Evolutionary conservation across 176 grass and related monocot species (phyloP), one percentile per base, ranked within the genome.

Genomic region (Carex cristatella): DNA sequence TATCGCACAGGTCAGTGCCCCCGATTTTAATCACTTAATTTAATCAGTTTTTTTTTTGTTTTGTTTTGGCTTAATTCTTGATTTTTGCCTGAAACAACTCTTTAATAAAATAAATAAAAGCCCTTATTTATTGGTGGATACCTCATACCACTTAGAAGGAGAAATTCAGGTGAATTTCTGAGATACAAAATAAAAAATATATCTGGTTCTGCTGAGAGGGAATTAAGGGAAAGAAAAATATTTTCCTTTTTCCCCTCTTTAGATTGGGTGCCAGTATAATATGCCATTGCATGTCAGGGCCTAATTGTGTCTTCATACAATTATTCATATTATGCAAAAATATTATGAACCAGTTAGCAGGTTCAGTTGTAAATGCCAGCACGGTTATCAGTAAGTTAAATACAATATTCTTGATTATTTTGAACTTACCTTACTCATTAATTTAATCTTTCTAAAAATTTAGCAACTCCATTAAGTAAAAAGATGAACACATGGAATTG

Each of bases 1-100:
- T 92, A 65, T 75, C 81, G 4, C 90, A 92, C 81, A 89, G 87
- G 90, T 92, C 7, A 5, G 84, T 81, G 1, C 14, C 0, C 7
- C 12, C 78, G 69, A 16, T 59, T 2, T 82, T 60, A 14, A 4
- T 19, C 42, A 61, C 31, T 44, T 16, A 65, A 6, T 23, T 11
- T 28, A 18, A 37, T 32, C 30, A 3, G 0, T 46, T 19, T 57
- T 59, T 6, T 44, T 37, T 33, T 58, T 61, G 1, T 51, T 82
- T 33, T 83, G 55, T 23, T 23, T 23, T 23, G 23, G 33, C 9
- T 28, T 28, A 11, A 78, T 16, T 10, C 40, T 13, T 55, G 18
- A 32, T 14, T 31, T 40, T 54, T 83, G 2, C 38, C 16, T 65
- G 11, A 31, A 48, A 40, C 10, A 15, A 65, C 33, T 84, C 13